Conservation (phyloP, 1,284 basidiomycete genomes). For the Boletellus sp. region DNA sequence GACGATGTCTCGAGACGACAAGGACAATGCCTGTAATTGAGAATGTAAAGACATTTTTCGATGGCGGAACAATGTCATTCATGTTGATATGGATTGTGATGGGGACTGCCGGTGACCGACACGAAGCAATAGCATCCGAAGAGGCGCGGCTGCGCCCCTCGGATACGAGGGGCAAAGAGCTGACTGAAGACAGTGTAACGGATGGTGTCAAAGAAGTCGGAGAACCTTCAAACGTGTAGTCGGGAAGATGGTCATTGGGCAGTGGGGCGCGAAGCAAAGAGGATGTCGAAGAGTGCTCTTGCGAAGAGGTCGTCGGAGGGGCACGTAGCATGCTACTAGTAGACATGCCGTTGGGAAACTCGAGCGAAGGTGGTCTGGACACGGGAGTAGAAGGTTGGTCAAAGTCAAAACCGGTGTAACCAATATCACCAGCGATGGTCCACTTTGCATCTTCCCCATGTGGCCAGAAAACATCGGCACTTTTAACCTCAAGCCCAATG, state of each 20-base stretch:
- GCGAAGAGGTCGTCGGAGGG: conserved; percentile 32
- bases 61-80: conserved; percentile 65
- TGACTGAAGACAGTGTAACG: conserved; percentile 52
- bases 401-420: conserved; percentile 66
- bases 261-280: conserved; percentile 71
- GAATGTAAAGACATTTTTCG: conserved; percentile 62
- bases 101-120: conserved; percentile 23
- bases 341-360: conserved; percentile 34
- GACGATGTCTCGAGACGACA: conserved; percentile 44
- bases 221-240: conserved; percentile 72
- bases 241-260: conserved; percentile 55
- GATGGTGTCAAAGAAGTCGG: conserved; percentile 47
- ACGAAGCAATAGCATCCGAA: conserved; percentile 20
- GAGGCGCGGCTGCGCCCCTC: conserved; percentile 33
- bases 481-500: conserved; percentile 61
- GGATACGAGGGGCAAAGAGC: conserved; percentile 46
- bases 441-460: conserved; percentile 49
- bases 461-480: conserved; percentile 64
- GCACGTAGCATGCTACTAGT: conserved; percentile 24
- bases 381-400: conserved; percentile 36
- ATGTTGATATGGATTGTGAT: conserved; percentile 71
- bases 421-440: conserved; percentile 58
- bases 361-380: conserved; percentile 49
- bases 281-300: conserved; percentile 45
- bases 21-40: conserved; percentile 62